phyloP scores from a whole-genome alignment of 2,329 filamentous ascomycete genomes.

The Fusarium scirpi region DNA sequence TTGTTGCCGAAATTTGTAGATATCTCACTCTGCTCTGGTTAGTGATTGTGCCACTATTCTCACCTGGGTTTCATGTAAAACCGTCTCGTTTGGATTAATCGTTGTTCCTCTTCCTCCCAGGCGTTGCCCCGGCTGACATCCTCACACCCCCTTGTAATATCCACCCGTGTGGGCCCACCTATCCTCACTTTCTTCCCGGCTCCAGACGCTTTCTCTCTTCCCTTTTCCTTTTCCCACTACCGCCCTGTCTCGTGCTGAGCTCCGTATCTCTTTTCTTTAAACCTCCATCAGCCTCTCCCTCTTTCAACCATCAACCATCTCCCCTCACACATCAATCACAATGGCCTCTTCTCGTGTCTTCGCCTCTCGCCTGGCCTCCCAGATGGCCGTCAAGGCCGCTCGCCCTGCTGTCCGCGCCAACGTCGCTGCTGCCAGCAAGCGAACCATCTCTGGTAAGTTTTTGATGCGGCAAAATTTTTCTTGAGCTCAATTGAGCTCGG shows the following conservation, averaged over 20 bases:
- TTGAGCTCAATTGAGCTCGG: conserved; percentile 47
- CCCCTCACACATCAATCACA: conserved; percentile 68
- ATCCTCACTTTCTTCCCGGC: conserved; percentile 53
- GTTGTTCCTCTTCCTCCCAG: conserved; percentile 44
- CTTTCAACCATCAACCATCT: conserved; percentile 49
- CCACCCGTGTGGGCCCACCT: conserved; percentile 53
- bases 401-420: conserved; percentile 78
- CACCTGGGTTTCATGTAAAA: conserved; percentile 44
- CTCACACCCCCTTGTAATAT: conserved; percentile 49
- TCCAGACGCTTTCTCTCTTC: conserved; percentile 55
- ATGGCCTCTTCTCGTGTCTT: conserved; percentile 85
- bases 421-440: conserved; percentile 75
- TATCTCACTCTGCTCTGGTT: conserved; percentile 13
- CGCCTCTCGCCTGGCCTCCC: conserved; percentile 80
- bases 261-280: conserved; percentile 53
- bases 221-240: conserved; percentile 56
- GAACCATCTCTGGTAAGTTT: conserved; percentile 78
- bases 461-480: conserved; percentile 50
- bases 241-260: conserved; percentile 51
- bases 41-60: conserved; percentile 26
- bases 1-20: conserved; percentile 5
- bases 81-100: conserved; percentile 50
- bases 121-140: conserved; percentile 53
- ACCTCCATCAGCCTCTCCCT: conserved; percentile 50
- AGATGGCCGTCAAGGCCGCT: conserved; percentile 82